These are phyloP conservation scores for Naumovozyma dairenensis DNA, from an alignment of 805 yeast species.

Conservation along the genomic window DNA sequence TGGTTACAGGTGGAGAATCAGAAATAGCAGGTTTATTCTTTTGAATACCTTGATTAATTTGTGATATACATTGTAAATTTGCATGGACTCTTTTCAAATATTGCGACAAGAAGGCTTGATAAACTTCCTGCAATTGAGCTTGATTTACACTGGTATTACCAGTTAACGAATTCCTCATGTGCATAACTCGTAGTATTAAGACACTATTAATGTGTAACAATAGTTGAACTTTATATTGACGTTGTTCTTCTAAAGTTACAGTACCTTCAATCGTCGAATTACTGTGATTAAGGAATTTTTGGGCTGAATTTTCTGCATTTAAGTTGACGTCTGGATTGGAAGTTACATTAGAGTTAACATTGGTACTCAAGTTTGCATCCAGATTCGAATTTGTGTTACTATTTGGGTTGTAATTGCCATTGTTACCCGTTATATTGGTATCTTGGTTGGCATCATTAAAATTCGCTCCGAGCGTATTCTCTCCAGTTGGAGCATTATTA, in stretches of 20 bases:
- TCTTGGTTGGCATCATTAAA: no score
- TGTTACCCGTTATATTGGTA: no score
- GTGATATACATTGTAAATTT: conserved; percentile 29
- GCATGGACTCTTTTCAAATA: conserved; percentile 28
- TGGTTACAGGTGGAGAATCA: conserved; percentile 19
- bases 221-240: conserved; percentile 28
- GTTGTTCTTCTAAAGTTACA: conserved; percentile 18
- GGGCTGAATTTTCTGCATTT: no score
- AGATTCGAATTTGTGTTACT: no score
- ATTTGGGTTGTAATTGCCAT: no score
- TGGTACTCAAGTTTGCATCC: no score
- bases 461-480: no score
- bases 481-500: no score
- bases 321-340: no score
- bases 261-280: neutral
- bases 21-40: conserved; percentile 22
- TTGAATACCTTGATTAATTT: conserved; percentile 24
- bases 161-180: conserved; percentile 15
- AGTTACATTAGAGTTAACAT: no score
- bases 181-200: conserved; percentile 20
- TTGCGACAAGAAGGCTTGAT: conserved; percentile 22
- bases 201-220: conserved; percentile 28
- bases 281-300: no score
- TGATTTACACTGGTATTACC: no score
- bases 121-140: conserved; percentile 20